phyloP scores from a whole-genome alignment of 2,329 filamentous ascomycete species.

The Alternaria brassicicola region DNA sequence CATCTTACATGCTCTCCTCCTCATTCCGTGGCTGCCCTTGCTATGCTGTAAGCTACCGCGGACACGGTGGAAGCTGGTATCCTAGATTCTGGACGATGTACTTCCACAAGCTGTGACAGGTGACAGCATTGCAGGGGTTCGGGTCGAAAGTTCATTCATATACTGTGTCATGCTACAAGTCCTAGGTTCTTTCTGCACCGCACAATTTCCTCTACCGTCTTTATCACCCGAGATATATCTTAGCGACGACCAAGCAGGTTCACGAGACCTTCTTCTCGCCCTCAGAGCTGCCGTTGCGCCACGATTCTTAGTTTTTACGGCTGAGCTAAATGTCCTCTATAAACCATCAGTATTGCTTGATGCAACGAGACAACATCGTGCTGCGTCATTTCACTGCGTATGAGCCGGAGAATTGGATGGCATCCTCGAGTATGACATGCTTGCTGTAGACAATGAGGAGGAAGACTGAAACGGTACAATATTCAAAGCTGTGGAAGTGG shows the following conservation, averaged over 20 bases:
- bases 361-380: constrained; percentile 50
- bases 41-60: constrained; percentile 61
- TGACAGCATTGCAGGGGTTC: constrained; percentile 54
- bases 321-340: constrained; percentile 36
- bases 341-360: constrained; percentile 39
- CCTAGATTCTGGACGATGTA: constrained; percentile 58
- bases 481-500: constrained; percentile 52
- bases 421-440: constrained; percentile 9
- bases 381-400: constrained; percentile 41
- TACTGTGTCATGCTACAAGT: constrained; percentile 31
- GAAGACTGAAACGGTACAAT: constrained; percentile 45
- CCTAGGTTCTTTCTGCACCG: constrained; percentile 32
- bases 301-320: constrained; percentile 33
- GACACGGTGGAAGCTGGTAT: constrained; percentile 61
- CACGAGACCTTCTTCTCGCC: constrained; percentile 60
- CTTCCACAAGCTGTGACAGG: constrained; percentile 51
- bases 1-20: constrained; percentile 59
- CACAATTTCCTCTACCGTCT: constrained; percentile 51
- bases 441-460: neutral
- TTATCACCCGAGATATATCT: constrained; percentile 58
- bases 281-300: constrained; percentile 25
- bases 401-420: constrained; percentile 40
- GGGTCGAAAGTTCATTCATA: constrained; percentile 53
- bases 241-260: constrained; percentile 58
- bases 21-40: constrained; percentile 53